Evolutionary conservation across 2,329 filamentous ascomycete species (phyloP).

Genomic region (Stylonectria norvegica): DNA sequence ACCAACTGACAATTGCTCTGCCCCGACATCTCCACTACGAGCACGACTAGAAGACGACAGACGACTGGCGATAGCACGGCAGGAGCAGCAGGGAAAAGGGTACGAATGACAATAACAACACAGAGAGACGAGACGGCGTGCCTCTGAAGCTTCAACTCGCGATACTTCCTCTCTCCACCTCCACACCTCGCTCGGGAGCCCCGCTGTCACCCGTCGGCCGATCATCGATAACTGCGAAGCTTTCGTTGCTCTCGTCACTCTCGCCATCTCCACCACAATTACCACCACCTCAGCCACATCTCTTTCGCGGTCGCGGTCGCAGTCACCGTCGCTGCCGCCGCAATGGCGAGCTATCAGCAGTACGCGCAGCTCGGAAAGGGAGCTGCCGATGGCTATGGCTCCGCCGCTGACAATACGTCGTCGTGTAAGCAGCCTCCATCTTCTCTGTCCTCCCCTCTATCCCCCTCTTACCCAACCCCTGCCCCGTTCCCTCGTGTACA

Average conservation of each 20-base stretch:
- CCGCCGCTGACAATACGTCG: conserved; percentile 19
- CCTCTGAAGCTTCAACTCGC: no score
- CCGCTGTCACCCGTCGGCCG: no score
- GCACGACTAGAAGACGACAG: neutral
- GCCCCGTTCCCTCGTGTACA: neutral
- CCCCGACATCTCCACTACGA: neutral
- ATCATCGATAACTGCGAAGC: neutral
- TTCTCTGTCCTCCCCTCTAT: conserved; percentile 12
- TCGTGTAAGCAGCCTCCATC: conserved; percentile 18
- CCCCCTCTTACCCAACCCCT: conserved; percentile 1
- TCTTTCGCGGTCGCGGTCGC: conserved; percentile 1
- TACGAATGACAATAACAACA: no score
- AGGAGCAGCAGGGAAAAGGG: no score
- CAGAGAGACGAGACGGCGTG: no score
- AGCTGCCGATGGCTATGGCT: conserved; percentile 20
- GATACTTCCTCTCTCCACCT: no score
- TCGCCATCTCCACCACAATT: conserved; percentile 2
- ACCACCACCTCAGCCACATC: conserved; percentile 4
- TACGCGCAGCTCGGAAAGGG: conserved; percentile 26
- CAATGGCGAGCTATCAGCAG: conserved; percentile 29
- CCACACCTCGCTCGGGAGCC: no score
- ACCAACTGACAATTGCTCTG: no score
- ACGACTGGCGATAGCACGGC: no score
- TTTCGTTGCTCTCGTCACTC: conserved; percentile 1
- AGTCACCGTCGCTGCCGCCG: conserved; percentile 8